These are phyloP conservation scores for Aspergillus biplanus DNA, from an alignment of 495 filamentous ascomycete genomes.

Conservation along the genomic window DNA sequence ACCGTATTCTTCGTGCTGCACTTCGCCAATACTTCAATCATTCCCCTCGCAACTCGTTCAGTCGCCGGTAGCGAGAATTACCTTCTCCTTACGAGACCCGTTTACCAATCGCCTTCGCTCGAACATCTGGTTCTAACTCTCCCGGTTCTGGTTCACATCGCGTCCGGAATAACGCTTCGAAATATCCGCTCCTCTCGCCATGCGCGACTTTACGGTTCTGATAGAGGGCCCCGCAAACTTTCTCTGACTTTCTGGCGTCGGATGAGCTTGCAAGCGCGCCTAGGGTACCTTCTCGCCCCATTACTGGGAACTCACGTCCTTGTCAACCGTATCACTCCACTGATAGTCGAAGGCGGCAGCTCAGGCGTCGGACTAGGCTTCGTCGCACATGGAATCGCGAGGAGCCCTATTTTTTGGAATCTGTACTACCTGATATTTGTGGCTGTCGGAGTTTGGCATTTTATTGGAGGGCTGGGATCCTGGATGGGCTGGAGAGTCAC, in stretches of 20 bases:
- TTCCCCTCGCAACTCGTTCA: slow-evolving; percentile 65
- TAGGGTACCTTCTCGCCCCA: slow-evolving; percentile 69
- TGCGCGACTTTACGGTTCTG: slow-evolving; percentile 69
- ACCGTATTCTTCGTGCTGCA: slow-evolving; percentile 77
- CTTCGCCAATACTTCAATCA: slow-evolving; percentile 76
- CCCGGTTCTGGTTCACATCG: slow-evolving; percentile 54
- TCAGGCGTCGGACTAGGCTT: slow-evolving; percentile 79
- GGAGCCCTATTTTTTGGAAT: slow-evolving; percentile 65
- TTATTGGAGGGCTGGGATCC: slow-evolving; percentile 79
- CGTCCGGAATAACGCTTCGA: slow-evolving; percentile 74
- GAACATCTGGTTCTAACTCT: slow-evolving; percentile 52
- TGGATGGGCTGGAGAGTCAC: slow-evolving; percentile 65
- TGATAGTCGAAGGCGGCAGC: slow-evolving; percentile 78
- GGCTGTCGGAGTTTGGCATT: slow-evolving; percentile 71
- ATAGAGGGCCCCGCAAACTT: slow-evolving; percentile 43
- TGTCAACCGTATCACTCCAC: slow-evolving; percentile 71
- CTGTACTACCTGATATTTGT: slow-evolving; percentile 70
- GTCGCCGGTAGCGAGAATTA: slow-evolving; percentile 57
- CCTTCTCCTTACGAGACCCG: slow-evolving; percentile 63
- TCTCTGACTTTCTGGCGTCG: slow-evolving; percentile 63
- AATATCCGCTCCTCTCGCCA: slow-evolving; percentile 70
- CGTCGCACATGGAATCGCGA: slow-evolving; percentile 83
- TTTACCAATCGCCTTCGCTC: slow-evolving; percentile 75
- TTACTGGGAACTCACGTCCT: slow-evolving; percentile 69
- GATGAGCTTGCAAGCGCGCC: slow-evolving; percentile 63